These are phyloP conservation scores for Cladosporium colombiae DNA, from an alignment of 2,329 filamentous ascomycete species.

Conservation along the genomic window DNA sequence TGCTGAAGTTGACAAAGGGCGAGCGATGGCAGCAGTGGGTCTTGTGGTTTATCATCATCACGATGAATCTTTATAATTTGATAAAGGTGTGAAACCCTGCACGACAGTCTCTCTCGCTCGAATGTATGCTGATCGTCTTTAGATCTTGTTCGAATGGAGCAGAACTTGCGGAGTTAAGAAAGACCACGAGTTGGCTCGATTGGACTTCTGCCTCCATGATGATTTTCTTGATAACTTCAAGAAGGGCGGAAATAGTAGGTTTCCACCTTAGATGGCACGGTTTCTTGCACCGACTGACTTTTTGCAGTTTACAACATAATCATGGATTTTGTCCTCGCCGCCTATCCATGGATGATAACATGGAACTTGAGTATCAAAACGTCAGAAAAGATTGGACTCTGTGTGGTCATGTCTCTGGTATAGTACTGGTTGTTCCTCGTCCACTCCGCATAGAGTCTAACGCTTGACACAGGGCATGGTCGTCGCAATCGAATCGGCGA, in stretches of 20 bases:
- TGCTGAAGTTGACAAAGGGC: conserved; percentile 47
- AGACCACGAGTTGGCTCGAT: conserved; percentile 52
- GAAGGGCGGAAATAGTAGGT: conserved; percentile 53
- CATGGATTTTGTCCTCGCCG: conserved; percentile 55
- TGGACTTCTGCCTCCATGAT: conserved; percentile 48
- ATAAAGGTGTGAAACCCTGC: conserved; percentile 37
- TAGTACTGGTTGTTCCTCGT: neutral
- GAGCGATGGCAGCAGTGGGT: conserved; percentile 27
- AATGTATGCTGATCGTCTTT: conserved; percentile 9
- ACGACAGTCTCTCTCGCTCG: neutral
- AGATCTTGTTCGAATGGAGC: conserved; percentile 51
- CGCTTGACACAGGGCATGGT: conserved; percentile 45
- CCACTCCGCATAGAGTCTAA: neutral
- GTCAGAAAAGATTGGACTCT: conserved; percentile 53
- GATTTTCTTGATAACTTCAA: conserved; percentile 49
- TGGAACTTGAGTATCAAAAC: conserved; percentile 51
- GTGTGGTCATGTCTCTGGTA: conserved; percentile 49
- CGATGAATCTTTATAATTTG: conserved; percentile 54
- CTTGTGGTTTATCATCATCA: conserved; percentile 53
- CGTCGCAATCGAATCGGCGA: conserved; percentile 51
- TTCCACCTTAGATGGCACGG: conserved; percentile 18
- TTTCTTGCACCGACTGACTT: conserved; percentile 19
- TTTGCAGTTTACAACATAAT: conserved; percentile 53
- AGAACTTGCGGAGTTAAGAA: conserved; percentile 46
- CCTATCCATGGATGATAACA: conserved; percentile 54